phyloP scores from a whole-genome alignment of 2,329 filamentous ascomycete species.

The Ambrosiella cleistominuta region DNA sequence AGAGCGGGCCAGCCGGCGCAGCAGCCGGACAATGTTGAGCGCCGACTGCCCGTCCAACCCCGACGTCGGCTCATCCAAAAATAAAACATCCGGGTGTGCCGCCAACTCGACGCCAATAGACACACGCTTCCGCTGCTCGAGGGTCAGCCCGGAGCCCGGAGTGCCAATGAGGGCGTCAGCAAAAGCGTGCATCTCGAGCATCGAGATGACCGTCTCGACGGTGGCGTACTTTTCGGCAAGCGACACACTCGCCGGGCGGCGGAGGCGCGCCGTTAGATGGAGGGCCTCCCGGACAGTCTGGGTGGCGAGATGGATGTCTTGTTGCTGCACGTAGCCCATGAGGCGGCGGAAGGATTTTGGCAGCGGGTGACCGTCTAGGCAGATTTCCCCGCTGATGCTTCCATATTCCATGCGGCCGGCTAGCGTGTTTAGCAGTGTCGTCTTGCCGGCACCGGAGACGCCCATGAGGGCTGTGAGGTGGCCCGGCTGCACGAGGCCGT shows the following conservation, averaged over 20 bases:
- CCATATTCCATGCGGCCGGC: conserved; percentile 66
- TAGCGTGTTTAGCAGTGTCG: conserved; percentile 65
- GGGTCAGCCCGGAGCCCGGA: conserved; percentile 34
- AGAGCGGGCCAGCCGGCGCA: conserved; percentile 47
- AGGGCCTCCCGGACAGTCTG: conserved; percentile 65
- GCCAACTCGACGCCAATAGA: conserved; percentile 45
- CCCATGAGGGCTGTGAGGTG: conserved; percentile 65
- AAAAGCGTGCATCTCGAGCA: conserved; percentile 31
- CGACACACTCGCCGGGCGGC: conserved; percentile 40
- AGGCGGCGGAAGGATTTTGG: conserved; percentile 62
- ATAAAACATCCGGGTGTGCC: conserved; percentile 41
- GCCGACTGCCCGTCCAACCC: conserved; percentile 53
- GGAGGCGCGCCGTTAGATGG: conserved; percentile 52
- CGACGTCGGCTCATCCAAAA: conserved; percentile 45
- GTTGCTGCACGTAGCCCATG: conserved; percentile 65
- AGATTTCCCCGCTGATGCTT: conserved; percentile 54
- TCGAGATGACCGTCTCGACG: conserved; percentile 60
- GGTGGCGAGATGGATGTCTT: conserved; percentile 58
- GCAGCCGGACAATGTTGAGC: conserved; percentile 45
- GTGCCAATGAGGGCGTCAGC: conserved; percentile 30
- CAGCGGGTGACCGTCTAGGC: conserved; percentile 55
- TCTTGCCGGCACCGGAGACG: conserved; percentile 68
- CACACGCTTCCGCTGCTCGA: conserved; percentile 36
- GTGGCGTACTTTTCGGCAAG: conserved; percentile 44
- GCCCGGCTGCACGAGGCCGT: conserved; percentile 45